Evolutionary conservation across 345 rosid species (phyloP).

Genomic region (Corchorus capsularis): DNA sequence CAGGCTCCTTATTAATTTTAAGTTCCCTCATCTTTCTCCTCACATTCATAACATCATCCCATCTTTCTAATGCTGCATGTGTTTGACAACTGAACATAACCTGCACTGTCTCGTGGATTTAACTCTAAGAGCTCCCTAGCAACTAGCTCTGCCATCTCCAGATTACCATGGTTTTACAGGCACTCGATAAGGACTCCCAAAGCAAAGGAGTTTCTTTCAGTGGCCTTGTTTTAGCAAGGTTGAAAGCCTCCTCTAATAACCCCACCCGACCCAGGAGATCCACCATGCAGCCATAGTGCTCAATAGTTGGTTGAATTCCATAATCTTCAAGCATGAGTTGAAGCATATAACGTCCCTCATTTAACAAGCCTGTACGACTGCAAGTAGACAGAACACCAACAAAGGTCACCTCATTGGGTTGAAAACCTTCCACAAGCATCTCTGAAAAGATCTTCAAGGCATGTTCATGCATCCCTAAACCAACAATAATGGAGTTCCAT

Average conservation of each 20-base stretch:
- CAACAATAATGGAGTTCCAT: conserved; percentile 56
- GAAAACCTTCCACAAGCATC: conserved; percentile 49
- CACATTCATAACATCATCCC: conserved; percentile 39
- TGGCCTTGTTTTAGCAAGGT: conserved; percentile 36
- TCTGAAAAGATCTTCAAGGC: conserved; percentile 50
- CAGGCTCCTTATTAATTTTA: conserved; percentile 42
- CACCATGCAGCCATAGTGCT: conserved; percentile 56
- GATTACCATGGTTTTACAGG: conserved; percentile 46
- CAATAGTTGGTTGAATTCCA: conserved; percentile 47
- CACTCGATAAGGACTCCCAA: conserved; percentile 41
- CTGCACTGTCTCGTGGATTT: conserved; percentile 35
- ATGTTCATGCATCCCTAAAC: conserved; percentile 47
- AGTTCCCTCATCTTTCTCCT: conserved; percentile 41
- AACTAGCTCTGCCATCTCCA: conserved; percentile 43
- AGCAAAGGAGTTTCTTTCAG: conserved; percentile 30
- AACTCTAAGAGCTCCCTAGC: conserved; percentile 35
- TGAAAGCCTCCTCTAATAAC: conserved; percentile 43
- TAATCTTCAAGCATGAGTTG: conserved; percentile 41
- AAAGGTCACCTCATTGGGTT: conserved; percentile 46
- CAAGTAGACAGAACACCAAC: conserved; percentile 50
- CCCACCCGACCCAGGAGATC: conserved; percentile 54
- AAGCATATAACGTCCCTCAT: conserved; percentile 42
- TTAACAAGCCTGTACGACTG: conserved; percentile 51
- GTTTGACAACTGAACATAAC: conserved; percentile 47
- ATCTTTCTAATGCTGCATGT: conserved; percentile 42